Evolutionary conservation across 164 flowering plant species (phyloP).

Genomic region (Malania oleifera): DNA sequence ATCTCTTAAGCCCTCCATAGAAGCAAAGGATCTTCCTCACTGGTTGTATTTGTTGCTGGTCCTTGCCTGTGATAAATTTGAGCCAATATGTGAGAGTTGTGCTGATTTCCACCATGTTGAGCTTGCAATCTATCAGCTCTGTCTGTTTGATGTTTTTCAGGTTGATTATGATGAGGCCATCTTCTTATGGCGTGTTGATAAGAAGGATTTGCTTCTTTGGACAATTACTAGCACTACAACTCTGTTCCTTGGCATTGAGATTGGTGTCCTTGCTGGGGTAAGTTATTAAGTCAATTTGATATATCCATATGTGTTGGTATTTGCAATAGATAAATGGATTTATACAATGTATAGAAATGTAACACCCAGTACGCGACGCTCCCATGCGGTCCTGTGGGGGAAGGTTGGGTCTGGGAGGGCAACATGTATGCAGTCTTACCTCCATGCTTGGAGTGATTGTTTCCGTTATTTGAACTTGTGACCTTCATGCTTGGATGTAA

Average conservation of each 20-base stretch:
- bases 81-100: neutral
- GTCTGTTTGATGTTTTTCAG: conserved; percentile 35
- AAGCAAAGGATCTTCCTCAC: no score
- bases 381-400: no score
- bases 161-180: conserved; percentile 97
- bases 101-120: neutral
- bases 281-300: conserved; percentile 16
- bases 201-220: conserved; percentile 95
- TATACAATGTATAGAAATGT: no score
- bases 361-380: no score
- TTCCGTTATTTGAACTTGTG: no score
- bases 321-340: no score
- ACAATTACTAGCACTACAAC: conserved; percentile 61
- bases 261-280: conserved; percentile 95
- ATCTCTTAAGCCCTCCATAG: no score
- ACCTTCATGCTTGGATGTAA: no score
- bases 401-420: no score
- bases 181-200: conserved; percentile 88
- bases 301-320: neutral
- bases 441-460: no score
- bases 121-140: neutral
- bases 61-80: neutral
- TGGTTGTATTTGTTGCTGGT: neutral
- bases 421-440: no score
- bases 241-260: conserved; percentile 90